phyloP scores from a whole-genome alignment of 2,329 filamentous ascomycete species.

The Coniosporium tulheliwenetii region DNA sequence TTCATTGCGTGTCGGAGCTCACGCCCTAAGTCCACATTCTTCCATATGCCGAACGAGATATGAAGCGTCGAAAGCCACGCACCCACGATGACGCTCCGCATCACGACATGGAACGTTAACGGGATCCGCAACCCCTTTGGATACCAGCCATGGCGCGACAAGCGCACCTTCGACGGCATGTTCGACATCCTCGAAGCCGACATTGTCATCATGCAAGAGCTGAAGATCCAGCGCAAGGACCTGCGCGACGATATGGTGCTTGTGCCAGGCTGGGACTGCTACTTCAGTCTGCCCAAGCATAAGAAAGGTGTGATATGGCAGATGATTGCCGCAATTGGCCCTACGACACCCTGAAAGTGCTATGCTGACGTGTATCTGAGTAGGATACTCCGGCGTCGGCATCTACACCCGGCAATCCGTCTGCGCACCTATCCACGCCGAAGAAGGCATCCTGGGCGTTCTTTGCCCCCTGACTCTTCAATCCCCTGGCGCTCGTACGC shows the following conservation, averaged over 20 bases:
- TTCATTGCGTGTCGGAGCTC: too few species aligned
- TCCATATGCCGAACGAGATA: conserved; percentile 1
- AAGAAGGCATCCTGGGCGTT: conserved; percentile 83
- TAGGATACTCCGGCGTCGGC: conserved; percentile 88
- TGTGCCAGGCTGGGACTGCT: conserved; percentile 89
- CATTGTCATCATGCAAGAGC: conserved; percentile 88
- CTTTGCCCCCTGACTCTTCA: conserved; percentile 58
- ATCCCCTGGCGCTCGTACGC: conserved; percentile 62
- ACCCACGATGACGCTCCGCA: conserved; percentile 52
- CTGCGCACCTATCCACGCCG: conserved; percentile 75
- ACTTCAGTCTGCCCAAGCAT: conserved; percentile 80
- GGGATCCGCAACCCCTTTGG: conserved; percentile 38
- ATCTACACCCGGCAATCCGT: conserved; percentile 83
- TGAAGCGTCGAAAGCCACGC: conserved; percentile 5
- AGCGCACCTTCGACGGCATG: conserved; percentile 48
- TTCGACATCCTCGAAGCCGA: conserved; percentile 87
- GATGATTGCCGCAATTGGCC: conserved; percentile 1
- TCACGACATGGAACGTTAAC: conserved; percentile 47
- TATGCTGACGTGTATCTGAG: too few species aligned
- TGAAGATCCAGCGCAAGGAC: conserved; percentile 90
- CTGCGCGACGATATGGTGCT: conserved; percentile 91
- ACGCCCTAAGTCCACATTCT: too few species aligned
- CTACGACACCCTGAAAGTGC: neutral
- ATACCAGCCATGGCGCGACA: conserved; percentile 35
- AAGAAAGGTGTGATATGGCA: conserved; percentile 57